Base-by-base conservation (phyloP, 129 eudicot genomes). In the Flaveria robusta region DNA sequence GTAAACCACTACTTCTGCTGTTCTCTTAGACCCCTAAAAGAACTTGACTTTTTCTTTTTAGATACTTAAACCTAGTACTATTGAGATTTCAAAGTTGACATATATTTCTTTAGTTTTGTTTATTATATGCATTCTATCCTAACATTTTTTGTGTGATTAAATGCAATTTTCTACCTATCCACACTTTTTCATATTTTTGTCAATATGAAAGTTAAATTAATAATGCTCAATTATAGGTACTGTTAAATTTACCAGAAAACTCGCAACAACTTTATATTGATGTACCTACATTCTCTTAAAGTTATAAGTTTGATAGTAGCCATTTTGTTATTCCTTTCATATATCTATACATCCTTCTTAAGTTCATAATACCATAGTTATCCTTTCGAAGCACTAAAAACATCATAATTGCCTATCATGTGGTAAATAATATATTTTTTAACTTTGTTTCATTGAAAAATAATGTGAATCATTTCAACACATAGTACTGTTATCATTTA, bases 31-130 rank as follows among this genome's bases (percentile, higher is more conserved):
- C 77, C 24, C 59, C 11, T n/a, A 41, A 74, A 60, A 27, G 9
- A 26, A 46, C n/a, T 58, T 24, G 11, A 34, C 62, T 42, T 68
- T 55, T 68, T 52, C 45, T 56, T 54, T 34, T 58, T 56, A 42
- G 58, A 39, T 27, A 24, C 27, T 68, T 51, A 56, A 68, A n/a
- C 49, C 20, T 15, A 29, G 13, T 58, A 59, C 64, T 59, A 29
- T n/a, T 29, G 16, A 65, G 14, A 76, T 34, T 34, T 52, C 74
- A 16, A 39, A 50, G 74, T 66, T 62, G 77, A 71, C 47, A 37
- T 77, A 26, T 46, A 14, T 20, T 20, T 62, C 27, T 43, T 78
- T 31, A 58, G 11, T 12, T 9, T 23, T 68, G 45, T 68, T 39
- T 51, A 37, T 10, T 26, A 65, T 65, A 27, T 18, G 12, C 73